A percentile compares a stretch with the other conserved stretches of the same genome.
Conservation (phyloP, 2,329 filamentous ascomycete species). For the Monascus ruber region DNA sequence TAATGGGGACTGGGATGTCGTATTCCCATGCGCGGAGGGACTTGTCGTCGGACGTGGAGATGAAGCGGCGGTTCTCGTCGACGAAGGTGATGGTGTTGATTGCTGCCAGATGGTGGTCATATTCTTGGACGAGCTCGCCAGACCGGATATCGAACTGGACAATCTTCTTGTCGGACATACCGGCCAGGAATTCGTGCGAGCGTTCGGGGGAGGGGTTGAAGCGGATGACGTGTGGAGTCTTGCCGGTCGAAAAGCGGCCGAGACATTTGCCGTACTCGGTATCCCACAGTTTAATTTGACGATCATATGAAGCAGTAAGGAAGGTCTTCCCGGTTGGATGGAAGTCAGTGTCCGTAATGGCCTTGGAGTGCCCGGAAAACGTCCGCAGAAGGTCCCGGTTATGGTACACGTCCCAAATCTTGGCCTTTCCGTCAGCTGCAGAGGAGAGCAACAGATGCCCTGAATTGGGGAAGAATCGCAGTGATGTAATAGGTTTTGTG, state of each 20-base stretch:
- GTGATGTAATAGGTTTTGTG: conserved; percentile 71
- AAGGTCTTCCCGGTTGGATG: conserved; percentile 73
- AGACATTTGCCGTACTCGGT: conserved; percentile 87
- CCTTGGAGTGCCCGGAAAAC: conserved; percentile 84
- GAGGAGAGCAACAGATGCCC: conserved; percentile 83
- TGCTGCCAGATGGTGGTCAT: conserved; percentile 94
- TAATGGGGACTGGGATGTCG: conserved; percentile 95
- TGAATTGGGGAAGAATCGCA: conserved; percentile 80
- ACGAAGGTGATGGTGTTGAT: conserved; percentile 97
- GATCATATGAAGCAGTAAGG: conserved; percentile 83
- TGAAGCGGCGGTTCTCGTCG: conserved; percentile 87
- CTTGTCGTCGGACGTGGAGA: conserved; percentile 96
- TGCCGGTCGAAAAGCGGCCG: conserved; percentile 80
- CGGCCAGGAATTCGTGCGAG: conserved; percentile 82
- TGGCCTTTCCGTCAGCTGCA: conserved; percentile 82
- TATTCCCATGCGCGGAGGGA: conserved; percentile 96
- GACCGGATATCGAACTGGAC: conserved; percentile 87
- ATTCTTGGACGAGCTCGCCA: conserved; percentile 81
- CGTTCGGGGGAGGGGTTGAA: conserved; percentile 76
- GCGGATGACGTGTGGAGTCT: conserved; percentile 86
- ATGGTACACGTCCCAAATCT: conserved; percentile 92
- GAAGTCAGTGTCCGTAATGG: conserved; percentile 82
- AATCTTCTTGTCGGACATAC: conserved; percentile 99
- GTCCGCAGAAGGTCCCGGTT: conserved; percentile 76
- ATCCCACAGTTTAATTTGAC: conserved; percentile 96